These are phyloP conservation scores for Yamadazyma takamatsuzukensis DNA, from an alignment of 805 yeast species.

Conservation along the genomic window DNA sequence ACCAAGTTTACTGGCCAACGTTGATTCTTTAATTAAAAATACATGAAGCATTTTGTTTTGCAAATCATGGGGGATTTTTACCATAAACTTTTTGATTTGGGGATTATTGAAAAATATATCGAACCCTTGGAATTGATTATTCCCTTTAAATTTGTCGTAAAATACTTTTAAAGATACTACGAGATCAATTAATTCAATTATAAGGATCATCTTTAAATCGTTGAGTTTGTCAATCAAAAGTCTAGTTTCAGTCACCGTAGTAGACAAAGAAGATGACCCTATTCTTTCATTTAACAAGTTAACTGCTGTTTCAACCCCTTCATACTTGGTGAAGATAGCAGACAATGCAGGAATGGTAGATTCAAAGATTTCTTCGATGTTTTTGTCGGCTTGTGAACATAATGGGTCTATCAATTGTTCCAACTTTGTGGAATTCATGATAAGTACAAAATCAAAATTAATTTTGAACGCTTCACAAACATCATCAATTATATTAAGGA, in stretches of 20 bases:
- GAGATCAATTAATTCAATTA: conserved; percentile 26
- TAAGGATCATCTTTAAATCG: conserved; percentile 4
- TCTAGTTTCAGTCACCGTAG: conserved; percentile 2
- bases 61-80: conserved; percentile 24
- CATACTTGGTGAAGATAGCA: too few relatives aligned
- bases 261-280: conserved; percentile 2
- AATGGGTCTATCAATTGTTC: conserved; percentile 26
- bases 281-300: conserved; percentile 5
- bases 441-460: conserved; percentile 23
- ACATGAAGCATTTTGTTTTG: conserved; percentile 34
- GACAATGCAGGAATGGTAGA: conserved; percentile 1
- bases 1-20: conserved; percentile 32
- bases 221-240: conserved; percentile 1
- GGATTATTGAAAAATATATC: conserved; percentile 26
- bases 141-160: conserved; percentile 22
- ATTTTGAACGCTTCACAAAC: conserved; percentile 14
- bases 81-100: conserved; percentile 16
- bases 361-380: conserved; percentile 16
- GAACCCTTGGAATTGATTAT: conserved; percentile 29
- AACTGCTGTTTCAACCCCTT: too few relatives aligned
- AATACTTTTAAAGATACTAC: conserved; percentile 31
- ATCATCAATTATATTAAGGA: conserved; percentile 11
- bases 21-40: conserved; percentile 49
- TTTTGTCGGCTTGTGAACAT: conserved; percentile 17
- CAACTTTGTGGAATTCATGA: conserved; percentile 30